phyloP scores from a whole-genome alignment of 2,329 filamentous ascomycete genomes.

The Botrytis porri region DNA sequence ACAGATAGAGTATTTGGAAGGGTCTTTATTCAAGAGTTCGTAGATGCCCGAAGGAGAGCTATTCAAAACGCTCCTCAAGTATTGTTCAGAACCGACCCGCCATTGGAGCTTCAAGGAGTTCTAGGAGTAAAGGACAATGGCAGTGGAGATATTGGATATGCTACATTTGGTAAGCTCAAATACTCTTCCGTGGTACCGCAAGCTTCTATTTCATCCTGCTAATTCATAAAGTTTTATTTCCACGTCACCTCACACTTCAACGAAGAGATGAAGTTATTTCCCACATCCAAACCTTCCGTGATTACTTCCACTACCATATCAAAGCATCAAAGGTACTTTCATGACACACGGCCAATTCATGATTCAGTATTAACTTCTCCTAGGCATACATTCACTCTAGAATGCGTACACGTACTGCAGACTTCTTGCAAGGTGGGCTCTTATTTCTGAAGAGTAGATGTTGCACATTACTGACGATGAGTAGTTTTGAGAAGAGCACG shows the following conservation, averaged over 20 bases:
- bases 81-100: conserved; percentile 90
- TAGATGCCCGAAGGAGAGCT: conserved; percentile 88
- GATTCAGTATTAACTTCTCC: conserved; percentile 21
- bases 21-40: conserved; percentile 98
- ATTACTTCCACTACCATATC: conserved; percentile 99
- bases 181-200: conserved; percentile 20
- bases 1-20: conserved; percentile 97
- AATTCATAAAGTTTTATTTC: conserved; percentile 73
- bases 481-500: conserved; percentile 91
- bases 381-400: conserved; percentile 95
- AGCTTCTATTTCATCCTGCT: conserved; percentile 21
- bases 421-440: conserved; percentile 89
- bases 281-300: conserved; percentile 99
- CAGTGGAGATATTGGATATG: conserved; percentile 88
- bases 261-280: conserved; percentile 94
- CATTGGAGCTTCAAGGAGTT: conserved; percentile 83
- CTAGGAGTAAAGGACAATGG: conserved; percentile 75
- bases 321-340: conserved; percentile 82
- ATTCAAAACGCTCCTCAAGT: conserved; percentile 99
- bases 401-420: conserved; percentile 95
- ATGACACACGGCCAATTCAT: conserved; percentile 3
- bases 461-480: conserved; percentile 38
- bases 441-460: not conserved
- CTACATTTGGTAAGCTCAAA: conserved; percentile 79
- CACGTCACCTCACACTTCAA: conserved; percentile 86